phyloP scores from a whole-genome alignment of 2,329 filamentous ascomycete species.

The Fusarium ramigenum region DNA sequence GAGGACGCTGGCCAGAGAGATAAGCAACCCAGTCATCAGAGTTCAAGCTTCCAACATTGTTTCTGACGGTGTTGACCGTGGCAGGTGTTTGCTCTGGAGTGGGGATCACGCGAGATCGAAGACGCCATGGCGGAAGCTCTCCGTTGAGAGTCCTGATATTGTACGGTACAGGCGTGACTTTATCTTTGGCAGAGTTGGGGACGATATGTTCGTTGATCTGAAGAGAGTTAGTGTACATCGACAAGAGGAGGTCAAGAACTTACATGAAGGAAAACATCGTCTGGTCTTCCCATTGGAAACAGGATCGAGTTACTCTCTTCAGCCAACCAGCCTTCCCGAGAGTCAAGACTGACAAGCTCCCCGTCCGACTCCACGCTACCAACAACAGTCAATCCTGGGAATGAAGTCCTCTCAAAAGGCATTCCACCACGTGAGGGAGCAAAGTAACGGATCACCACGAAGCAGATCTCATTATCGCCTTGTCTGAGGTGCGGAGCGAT shows the following conservation, averaged over 20 bases:
- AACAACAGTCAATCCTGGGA: background rate
- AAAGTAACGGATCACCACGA: background rate
- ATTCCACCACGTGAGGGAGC: background rate
- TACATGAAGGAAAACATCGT: background rate
- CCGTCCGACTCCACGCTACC: background rate
- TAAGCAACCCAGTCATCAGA: background rate
- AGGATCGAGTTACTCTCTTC: background rate
- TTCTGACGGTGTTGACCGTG: background rate
- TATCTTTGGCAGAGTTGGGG: rapidly evolving
- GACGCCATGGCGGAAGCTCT: background rate
- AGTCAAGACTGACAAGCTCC: background rate
- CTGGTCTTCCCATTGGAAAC: background rate
- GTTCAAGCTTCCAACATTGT: rapidly evolving
- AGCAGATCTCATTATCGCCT: background rate
- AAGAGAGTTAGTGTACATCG: background rate
- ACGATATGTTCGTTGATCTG: background rate
- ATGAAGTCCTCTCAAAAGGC: background rate
- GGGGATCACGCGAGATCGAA: background rate
- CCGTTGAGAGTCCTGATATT: background rate
- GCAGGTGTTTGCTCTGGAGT: background rate
- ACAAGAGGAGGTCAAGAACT: rapidly evolving
- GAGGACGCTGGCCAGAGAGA: rapidly evolving
- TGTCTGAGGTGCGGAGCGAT: background rate
- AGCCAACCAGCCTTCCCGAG: background rate
- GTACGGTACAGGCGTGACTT: background rate